phyloP scores from a whole-genome alignment of 768 basidiomycete genomes.

The Dioszegia aurantiaca region DNA sequence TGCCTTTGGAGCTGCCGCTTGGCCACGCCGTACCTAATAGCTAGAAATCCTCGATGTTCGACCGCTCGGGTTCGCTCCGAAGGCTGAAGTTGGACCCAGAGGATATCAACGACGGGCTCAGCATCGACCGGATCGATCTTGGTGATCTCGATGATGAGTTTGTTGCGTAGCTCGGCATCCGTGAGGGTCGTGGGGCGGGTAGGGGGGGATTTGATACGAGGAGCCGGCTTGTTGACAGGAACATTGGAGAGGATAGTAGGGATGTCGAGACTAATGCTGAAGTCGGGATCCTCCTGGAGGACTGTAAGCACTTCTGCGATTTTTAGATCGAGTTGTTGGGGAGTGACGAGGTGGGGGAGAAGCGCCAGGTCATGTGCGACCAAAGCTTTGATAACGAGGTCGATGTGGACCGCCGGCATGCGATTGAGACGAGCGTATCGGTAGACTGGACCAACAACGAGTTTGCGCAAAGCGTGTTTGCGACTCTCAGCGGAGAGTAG shows the following conservation, averaged over 20 bases:
- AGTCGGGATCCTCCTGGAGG: no score
- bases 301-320: no score
- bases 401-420: conserved; percentile 1
- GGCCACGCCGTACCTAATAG: conserved; percentile 21
- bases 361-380: conserved; percentile 24
- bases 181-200: not conserved
- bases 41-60: conserved; percentile 7
- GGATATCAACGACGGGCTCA: conserved; percentile 17
- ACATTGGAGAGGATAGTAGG: not conserved
- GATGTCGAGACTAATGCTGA: not conserved
- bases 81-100: conserved; percentile 14
- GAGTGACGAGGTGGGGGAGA: conserved; percentile 27
- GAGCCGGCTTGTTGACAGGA: no score
- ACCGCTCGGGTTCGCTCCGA: conserved; percentile 14
- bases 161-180: not conserved
- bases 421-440: not conserved
- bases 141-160: conserved; percentile 17
- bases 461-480: no score
- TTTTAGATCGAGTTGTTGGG: conserved; percentile 6
- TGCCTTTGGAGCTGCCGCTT: conserved; percentile 11
- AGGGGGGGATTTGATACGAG: no score
- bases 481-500: no score
- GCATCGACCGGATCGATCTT: conserved; percentile 31
- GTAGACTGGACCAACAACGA: no score
- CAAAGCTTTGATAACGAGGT: conserved; percentile 19